phyloP scores from a whole-genome alignment of 2,329 filamentous ascomycete genomes.

The Aspergillus udagawae region DNA sequence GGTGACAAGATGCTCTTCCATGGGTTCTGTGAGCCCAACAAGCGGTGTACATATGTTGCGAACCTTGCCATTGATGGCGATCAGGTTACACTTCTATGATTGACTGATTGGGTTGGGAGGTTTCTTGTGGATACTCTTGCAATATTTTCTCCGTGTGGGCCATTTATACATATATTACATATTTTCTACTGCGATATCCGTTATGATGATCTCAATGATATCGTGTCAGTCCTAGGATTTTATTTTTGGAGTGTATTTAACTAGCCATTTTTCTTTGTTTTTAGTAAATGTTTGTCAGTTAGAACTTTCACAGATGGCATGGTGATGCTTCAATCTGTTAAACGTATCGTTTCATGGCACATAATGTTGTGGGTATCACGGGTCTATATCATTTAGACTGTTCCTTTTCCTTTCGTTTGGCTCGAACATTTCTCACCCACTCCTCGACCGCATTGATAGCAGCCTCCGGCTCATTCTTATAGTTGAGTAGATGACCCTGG shows the following conservation, averaged over 20 bases:
- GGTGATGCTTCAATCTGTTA: neutral
- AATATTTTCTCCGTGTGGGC: neutral
- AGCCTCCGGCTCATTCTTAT: conserved; percentile 29
- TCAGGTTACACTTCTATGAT: conserved; percentile 14
- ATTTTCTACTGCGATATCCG: neutral
- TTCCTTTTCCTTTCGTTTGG: conserved; percentile 22
- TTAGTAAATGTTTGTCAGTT: too few species aligned
- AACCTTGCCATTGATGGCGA: conserved; percentile 19
- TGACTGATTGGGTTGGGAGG: neutral
- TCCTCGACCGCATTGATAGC: conserved; percentile 27
- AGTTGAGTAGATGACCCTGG: conserved; percentile 37
- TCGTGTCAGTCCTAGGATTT: neutral
- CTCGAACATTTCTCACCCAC: conserved; percentile 26
- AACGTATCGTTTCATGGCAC: neutral
- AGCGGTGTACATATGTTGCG: conserved; percentile 30
- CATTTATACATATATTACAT: neutral
- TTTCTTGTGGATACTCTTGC: neutral
- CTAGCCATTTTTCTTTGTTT: too few species aligned
- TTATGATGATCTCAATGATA: neutral
- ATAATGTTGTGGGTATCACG: neutral
- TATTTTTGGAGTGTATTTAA: neutral
- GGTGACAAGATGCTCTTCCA: conserved; percentile 33
- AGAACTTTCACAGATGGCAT: too few species aligned
- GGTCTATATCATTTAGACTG: neutral
- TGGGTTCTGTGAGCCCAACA: conserved; percentile 23